Base-by-base conservation (phyloP, 257 asterid genomes). In the Lantana camara region DNA sequence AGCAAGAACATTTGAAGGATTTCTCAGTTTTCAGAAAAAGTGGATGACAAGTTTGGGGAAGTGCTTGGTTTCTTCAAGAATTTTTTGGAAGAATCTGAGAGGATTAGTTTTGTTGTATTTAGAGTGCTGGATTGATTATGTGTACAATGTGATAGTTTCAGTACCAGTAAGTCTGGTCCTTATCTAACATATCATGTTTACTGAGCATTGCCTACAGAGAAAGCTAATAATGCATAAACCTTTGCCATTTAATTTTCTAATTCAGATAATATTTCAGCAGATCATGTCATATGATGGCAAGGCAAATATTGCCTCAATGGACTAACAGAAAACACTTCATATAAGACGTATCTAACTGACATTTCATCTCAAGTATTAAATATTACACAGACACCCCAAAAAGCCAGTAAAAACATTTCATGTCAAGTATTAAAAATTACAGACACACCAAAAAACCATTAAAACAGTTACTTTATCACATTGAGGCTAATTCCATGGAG, bases 61-160 rank as follows among this genome's bases (percentile, higher is more conserved):
- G 11, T 30, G 23, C 24, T 54, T 0, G n/a, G 21, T 24, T 29
- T 52, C 24, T 30, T 29, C n/a, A 29, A 30, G 42, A 54, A 9
- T 32, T 56, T 7, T 34, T 34, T 9, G 11, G 46, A 32, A 54
- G 16, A n/a, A 15, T n/a, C 46, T 16, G 19, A 21, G 64, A 6
- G 12, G 50, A 49, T n/a, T n/a, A 15, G 17, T 38, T 46, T 48
- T 48, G n/a, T n/a, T 64, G 59, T 50, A 37, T 64, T 34, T 47
- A 48, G 38, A 29, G 16, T 20, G 48, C 27, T 24, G 58, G 57
- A 38, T 59, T 27, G 44, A 61, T 61, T 13, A 13, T 49, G 50
- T 35, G 60, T 49, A 8, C 14, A 32, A 63, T 49, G 59, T 63
- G 12, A 49, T 49, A n/a, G 60, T 63, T 49, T 37, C 60, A 54